A percentile compares a stretch with the other conserved stretches of the same genome.
Conservation (phyloP, 2,329 filamentous ascomycete genomes). For the Talaromyces islandicus region DNA sequence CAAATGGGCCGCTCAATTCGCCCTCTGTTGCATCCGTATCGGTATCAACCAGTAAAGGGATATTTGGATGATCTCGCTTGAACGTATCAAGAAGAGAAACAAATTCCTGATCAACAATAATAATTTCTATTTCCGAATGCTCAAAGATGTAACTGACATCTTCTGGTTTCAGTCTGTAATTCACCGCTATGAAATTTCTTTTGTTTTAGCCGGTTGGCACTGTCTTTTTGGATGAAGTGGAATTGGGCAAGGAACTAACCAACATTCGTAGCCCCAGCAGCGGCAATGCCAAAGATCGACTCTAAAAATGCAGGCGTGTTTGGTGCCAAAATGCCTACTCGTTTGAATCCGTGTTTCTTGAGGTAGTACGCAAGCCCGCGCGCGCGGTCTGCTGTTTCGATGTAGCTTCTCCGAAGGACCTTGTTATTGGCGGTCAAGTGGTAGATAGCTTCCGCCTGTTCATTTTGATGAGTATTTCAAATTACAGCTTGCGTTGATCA, state of each 20-base stretch:
- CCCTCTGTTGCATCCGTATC: conserved; percentile 76
- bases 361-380: conserved; percentile 84
- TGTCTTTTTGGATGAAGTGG: background rate
- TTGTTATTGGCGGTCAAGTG: conserved; percentile 75
- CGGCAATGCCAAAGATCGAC: conserved; percentile 78
- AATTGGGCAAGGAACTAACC: conserved; percentile 30
- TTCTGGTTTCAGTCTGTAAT: conserved; percentile 70
- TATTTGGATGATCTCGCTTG: conserved; percentile 51
- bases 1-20: conserved; percentile 70
- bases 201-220: background rate
- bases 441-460: conserved; percentile 68
- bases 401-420: conserved; percentile 69
- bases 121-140: conserved; percentile 77
- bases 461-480: background rate
- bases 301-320: conserved; percentile 96
- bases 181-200: conserved; percentile 45
- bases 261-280: conserved; percentile 72
- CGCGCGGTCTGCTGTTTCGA: conserved; percentile 77
- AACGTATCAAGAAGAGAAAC: conserved; percentile 63
- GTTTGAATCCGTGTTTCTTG: conserved; percentile 63
- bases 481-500: background rate
- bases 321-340: conserved; percentile 79
- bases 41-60: conserved; percentile 72
- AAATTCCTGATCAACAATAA: conserved; percentile 84
- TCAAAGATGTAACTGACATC: conserved; percentile 89